phyloP scores from a whole-genome alignment of 2,329 filamentous ascomycete genomes.

The Claviceps sp. region DNA sequence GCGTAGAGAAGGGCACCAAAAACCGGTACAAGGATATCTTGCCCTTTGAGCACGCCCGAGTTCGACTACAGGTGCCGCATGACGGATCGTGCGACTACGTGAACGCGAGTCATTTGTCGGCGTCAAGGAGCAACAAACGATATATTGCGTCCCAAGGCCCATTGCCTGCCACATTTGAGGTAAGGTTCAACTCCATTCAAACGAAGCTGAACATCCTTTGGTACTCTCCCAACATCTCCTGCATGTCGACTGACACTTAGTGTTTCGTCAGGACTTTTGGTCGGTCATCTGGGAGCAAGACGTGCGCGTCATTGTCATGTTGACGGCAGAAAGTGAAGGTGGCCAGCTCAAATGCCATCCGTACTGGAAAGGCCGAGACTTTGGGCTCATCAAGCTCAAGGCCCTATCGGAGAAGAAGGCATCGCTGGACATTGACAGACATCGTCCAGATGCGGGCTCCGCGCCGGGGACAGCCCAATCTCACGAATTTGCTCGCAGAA shows the following conservation, averaged over 20 bases:
- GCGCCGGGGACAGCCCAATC: slow-evolving; percentile 11
- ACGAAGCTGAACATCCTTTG: no score
- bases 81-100: slow-evolving; percentile 77
- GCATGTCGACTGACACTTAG: neutral
- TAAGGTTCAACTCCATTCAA: slow-evolving; percentile 28
- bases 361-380: slow-evolving; percentile 75
- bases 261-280: slow-evolving; percentile 70
- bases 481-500: slow-evolving; percentile 31
- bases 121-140: slow-evolving; percentile 69
- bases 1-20: slow-evolving; percentile 87
- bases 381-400: slow-evolving; percentile 64
- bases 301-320: slow-evolving; percentile 86
- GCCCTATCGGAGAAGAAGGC: slow-evolving; percentile 71
- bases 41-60: slow-evolving; percentile 86
- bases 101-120: slow-evolving; percentile 79
- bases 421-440: slow-evolving; percentile 55
- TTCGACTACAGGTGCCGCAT: slow-evolving; percentile 57
- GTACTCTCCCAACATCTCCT: neutral
- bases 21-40: slow-evolving; percentile 98
- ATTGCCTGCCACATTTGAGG: slow-evolving; percentile 79
- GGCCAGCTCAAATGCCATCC: slow-evolving; percentile 90
- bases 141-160: slow-evolving; percentile 96
- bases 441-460: slow-evolving; percentile 26
- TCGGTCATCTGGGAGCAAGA: slow-evolving; percentile 95
- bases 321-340: slow-evolving; percentile 87